Base-by-base conservation (phyloP, 2,329 filamentous ascomycete species). In the Cladosporium sp. region DNA sequence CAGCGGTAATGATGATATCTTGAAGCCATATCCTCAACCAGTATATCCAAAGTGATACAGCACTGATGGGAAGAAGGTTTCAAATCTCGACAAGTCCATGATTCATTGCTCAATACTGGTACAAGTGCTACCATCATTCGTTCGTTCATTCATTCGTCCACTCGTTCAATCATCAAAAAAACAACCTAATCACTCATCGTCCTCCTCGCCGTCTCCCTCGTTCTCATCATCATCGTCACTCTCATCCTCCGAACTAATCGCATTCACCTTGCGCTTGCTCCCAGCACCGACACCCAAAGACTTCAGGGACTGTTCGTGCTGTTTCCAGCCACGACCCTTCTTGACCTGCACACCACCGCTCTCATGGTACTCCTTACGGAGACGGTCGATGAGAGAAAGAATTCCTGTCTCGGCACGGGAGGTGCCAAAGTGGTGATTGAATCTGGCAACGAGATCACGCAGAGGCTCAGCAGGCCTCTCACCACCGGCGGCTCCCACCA, bases 301-400 rank as follows among this genome's bases (percentile, higher is more conserved):
- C 32, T 8, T 17, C 32, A 15, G 32, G 12, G 45, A 40, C 17
- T 12, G 2, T 27, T 15, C 12, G n/a, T 41, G 24, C 37, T 48
- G 45, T 18, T 24, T 40, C 37, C 37, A 41, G 17, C 45, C 45
- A 34, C 45, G 45, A 8, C 6, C 3, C 13, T 41, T 40, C 4
- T 27, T 40, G n/a, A 9, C 29, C 18, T 36, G 13, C 12, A 7
- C 24, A 12, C 18, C 29, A 27, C 5, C 12, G 12, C 12, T n/a
- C 27, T 48, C 13, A n/a, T 22, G 19, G 27, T 22, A 41, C 13
- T 34, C 38, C 45, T 48, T 48, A 15, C 45, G 45, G 9, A 48
- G 45, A 13, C 45, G 45, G 19, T 48, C 45, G 18, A 41, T 13
- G 27, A 48, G 29, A 9, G 45, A 48, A 9, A 15, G 12, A 5